Percentiles rank a stretch among this genome's conserved stretches.
These are phyloP conservation scores for Plasmodium fragile DNA, from an alignment of 169 alveolate species.

Conservation along the genomic window DNA sequence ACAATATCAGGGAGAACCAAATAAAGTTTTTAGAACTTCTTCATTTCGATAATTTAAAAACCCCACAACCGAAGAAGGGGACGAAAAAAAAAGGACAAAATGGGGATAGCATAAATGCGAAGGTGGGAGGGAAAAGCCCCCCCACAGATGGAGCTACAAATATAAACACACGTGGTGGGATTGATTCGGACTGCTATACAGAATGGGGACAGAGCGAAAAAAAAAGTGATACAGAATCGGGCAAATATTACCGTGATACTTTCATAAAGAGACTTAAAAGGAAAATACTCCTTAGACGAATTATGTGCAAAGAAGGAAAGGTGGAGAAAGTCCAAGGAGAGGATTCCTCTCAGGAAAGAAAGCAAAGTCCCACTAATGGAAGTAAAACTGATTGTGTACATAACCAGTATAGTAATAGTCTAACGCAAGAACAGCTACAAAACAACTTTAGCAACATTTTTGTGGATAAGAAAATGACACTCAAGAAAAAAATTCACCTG, in stretches of 20 bases:
- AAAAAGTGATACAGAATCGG: neutral
- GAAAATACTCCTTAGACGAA: neutral
- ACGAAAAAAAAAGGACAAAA: neutral
- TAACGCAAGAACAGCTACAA: neutral
- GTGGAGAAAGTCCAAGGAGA: neutral
- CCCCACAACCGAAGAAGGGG: conserved; percentile 26
- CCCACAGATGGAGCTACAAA: neutral
- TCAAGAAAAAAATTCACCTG: neutral
- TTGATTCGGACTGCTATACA: neutral
- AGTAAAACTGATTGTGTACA: neutral
- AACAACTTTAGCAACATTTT: neutral
- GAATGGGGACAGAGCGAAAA: neutral
- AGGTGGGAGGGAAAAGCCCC: too few species aligned
- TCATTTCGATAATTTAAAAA: conserved; percentile 6
- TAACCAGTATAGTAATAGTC: neutral
- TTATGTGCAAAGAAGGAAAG: neutral
- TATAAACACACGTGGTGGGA: neutral
- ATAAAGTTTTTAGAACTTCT: conserved; percentile 19
- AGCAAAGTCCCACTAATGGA: neutral
- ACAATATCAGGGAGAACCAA: neutral
- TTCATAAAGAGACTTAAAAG: neutral
- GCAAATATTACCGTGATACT: neutral
- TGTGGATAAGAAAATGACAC: neutral
- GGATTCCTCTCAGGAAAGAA: neutral
- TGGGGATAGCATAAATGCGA: neutral